Conservation (phyloP, 176 grass and related monocot genomes). For the Eremochloa ophiuroides region DNA sequence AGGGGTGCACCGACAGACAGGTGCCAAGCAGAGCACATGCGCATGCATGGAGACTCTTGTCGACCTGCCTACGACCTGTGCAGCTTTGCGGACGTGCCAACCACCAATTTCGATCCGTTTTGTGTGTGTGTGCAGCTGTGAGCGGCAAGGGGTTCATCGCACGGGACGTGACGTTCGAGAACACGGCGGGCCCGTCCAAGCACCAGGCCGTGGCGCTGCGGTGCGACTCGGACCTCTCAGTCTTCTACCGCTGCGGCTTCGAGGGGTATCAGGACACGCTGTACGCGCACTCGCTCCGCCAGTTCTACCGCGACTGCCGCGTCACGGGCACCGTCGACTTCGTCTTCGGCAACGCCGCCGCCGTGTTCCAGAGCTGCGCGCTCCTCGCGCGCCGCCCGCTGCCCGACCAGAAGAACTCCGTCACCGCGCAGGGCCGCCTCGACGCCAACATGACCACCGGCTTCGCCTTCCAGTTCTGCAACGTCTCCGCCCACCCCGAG, state of each 20-base stretch:
- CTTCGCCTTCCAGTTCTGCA: constrained; percentile 78
- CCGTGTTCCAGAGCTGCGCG: constrained; percentile 65
- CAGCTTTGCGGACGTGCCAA: neutral
- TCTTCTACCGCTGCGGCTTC: constrained; percentile 77
- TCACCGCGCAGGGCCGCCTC: constrained; percentile 62
- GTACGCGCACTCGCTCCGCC: constrained; percentile 82
- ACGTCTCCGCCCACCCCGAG: constrained; percentile 49
- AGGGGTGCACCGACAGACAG: too few species aligned
- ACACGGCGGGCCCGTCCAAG: constrained; percentile 63
- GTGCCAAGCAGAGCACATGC: neutral
- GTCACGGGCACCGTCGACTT: constrained; percentile 79
- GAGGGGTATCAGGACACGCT: constrained; percentile 90
- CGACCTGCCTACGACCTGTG: neutral
- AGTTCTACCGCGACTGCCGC: constrained; percentile 80
- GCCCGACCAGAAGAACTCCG: constrained; percentile 49
- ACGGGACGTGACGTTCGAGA: constrained; percentile 68
- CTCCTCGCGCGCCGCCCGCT: constrained; percentile 47
- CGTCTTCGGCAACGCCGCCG: constrained; percentile 82
- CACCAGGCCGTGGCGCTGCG: constrained; percentile 90
- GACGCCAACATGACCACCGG: constrained; percentile 65
- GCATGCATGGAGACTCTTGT: neutral
- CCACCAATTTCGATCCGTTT: neutral
- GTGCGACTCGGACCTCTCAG: constrained; percentile 71
- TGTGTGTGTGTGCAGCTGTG: constrained; percentile 51
- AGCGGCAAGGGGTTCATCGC: constrained; percentile 69